Evolutionary conservation across 805 yeast genomes (phyloP).

Genomic region (Starmerella bombi): DNA sequence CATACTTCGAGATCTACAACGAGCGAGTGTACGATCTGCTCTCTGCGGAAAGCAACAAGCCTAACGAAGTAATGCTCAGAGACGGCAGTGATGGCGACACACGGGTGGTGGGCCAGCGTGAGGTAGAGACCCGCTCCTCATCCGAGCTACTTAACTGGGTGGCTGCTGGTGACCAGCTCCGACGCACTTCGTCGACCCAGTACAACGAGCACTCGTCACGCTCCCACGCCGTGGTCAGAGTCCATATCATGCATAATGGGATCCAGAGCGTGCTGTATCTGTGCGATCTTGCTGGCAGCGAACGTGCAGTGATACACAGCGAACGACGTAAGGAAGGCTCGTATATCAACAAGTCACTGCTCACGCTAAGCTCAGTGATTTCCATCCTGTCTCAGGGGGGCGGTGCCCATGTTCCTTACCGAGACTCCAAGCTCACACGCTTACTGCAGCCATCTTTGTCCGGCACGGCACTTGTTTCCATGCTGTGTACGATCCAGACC

Average conservation of each 20-base stretch:
- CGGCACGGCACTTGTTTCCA: constrained; percentile 71
- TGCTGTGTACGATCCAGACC: constrained; percentile 72
- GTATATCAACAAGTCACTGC: constrained; percentile 75
- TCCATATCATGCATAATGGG: constrained; percentile 35
- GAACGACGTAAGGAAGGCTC: constrained; percentile 92
- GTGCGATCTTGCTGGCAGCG: constrained; percentile 97
- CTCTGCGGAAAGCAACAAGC: constrained; percentile 4
- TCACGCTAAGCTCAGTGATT: constrained; percentile 87
- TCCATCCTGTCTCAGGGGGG: constrained; percentile 48
- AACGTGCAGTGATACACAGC: constrained; percentile 55
- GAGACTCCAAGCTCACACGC: constrained; percentile 87
- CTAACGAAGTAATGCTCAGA: constrained; percentile 42
- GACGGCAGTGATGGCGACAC: constrained; percentile 65
- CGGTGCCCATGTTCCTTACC: constrained; percentile 67
- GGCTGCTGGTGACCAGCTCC: constrained; percentile 52
- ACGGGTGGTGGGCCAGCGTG: constrained; percentile 58
- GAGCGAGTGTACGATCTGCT: constrained; percentile 74
- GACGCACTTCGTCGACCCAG: constrained; percentile 82
- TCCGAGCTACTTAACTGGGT: constrained; percentile 50
- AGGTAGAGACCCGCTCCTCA: constrained; percentile 42
- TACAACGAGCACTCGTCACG: constrained; percentile 78
- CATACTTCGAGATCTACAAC: constrained; percentile 78
- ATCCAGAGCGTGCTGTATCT: constrained; percentile 56
- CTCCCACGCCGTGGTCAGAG: constrained; percentile 77
- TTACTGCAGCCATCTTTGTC: constrained; percentile 82